Base-by-base conservation (phyloP, 1,284 basidiomycete species). In the Rhodotorula sp. region DNA sequence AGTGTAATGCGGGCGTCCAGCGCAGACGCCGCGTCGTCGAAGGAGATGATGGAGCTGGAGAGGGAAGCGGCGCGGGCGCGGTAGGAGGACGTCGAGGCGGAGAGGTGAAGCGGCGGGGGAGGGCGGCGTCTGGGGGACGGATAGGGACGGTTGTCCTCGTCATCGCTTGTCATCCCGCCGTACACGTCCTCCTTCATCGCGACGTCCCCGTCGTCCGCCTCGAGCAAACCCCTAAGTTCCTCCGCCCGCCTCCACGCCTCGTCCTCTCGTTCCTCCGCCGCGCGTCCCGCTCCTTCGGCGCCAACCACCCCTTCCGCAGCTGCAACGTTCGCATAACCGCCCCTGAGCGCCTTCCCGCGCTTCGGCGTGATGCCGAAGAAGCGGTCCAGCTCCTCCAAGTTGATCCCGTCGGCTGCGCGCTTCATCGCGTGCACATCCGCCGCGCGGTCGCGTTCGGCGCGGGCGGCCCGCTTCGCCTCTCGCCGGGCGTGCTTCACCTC, bases 371-470 rank as follows among this genome's bases (percentile, higher is more conserved):
- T 36, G 9, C 69, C 69, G 15, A 70, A 70, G 34, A 70, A 66
- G 10, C 39, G 64, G 25, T 70, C 69, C 12, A 70, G 64, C 53
- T 61, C 69, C 12, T 61, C 69, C 32, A 53, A 10, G 36, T 70
- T 39, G 55, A 70, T 51, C 3, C 29, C 50, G 7, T 46, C 66
- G 4, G n/a, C 27, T 53, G 59, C 39, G 53, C 5, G 48, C 29
- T 1, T 39, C n/a, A 25, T n/a, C 22, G 22, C 29, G 50, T 22
- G 27, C 27, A 1, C 29, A 25, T 22, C 48, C 2, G 48, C 48
- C 4, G 25, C 48, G 12, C 48, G 48, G 6, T 50, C 64, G 13
- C 36, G 53, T 44, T 36, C n/a, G 27, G 44, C n/a, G 1, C 53
- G 53, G 10, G 34, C 53, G 0, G 22, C 12, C 27, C 37, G 27